These are phyloP conservation scores for Verticillium nonalfalfae DNA, from an alignment of 2,329 filamentous ascomycete species.

Conservation along the genomic window DNA sequence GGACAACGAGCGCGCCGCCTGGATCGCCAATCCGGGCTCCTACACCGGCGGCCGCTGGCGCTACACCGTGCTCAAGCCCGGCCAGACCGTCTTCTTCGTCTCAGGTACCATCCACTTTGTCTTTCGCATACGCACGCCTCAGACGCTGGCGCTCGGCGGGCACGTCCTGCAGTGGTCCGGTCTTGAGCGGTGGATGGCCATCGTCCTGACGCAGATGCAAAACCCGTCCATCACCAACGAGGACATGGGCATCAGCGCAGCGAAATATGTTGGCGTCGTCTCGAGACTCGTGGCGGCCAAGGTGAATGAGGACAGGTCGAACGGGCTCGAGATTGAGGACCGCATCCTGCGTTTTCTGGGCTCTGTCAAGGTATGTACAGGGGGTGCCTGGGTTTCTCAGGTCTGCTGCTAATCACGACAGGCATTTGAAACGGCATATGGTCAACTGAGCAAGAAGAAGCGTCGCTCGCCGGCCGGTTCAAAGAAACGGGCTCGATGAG, in stretches of 20 bases:
- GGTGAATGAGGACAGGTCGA: neutral
- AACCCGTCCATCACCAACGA: conserved; percentile 4
- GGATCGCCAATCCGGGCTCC: conserved; percentile 11
- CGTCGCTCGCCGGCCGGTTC: conserved; percentile 17
- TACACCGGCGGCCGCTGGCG: conserved; percentile 22
- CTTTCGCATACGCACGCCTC: conserved; percentile 17
- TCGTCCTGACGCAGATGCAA: conserved; percentile 6
- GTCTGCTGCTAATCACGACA: neutral
- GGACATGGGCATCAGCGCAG: neutral
- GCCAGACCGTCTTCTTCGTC: conserved; percentile 25
- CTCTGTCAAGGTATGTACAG: conserved; percentile 1
- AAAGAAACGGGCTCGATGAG: conserved; percentile 21
- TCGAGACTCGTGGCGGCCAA: conserved; percentile 1
- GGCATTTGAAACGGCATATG: neutral
- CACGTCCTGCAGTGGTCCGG: conserved; percentile 25
- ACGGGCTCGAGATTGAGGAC: neutral
- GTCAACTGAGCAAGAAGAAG: neutral
- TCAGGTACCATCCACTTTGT: conserved; percentile 27
- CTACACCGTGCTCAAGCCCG: conserved; percentile 23
- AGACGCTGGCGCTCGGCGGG: conserved; percentile 25
- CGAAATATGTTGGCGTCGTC: neutral
- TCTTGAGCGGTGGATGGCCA: conserved; percentile 27
- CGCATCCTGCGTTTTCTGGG: neutral
- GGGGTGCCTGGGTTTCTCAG: no score
- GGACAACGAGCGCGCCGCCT: conserved; percentile 14